A percentile compares a stretch with the other conserved stretches of the same genome.
Conservation (phyloP, 805 yeast species). For the Saccharomycopsis guyanensis region DNA sequence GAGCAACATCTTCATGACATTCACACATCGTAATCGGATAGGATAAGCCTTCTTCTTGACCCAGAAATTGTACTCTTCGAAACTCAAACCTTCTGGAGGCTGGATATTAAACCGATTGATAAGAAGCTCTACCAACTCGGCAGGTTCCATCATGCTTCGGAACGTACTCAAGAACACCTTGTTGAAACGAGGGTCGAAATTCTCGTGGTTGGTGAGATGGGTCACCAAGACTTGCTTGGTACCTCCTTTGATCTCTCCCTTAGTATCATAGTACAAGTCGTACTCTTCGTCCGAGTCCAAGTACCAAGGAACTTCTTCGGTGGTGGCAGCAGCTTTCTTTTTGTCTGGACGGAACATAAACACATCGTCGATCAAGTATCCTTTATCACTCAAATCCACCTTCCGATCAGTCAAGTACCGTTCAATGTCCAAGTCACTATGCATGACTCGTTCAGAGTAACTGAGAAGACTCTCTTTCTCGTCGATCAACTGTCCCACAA, state of each 20-base stretch:
- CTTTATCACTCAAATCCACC: slow-evolving; percentile 26
- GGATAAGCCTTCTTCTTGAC: slow-evolving; percentile 60
- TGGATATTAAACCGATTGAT: slow-evolving; percentile 58
- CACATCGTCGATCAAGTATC: slow-evolving; percentile 18
- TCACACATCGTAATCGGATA: slow-evolving; percentile 56
- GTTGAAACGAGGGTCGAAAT: slow-evolving; percentile 54
- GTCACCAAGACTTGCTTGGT: slow-evolving; percentile 70
- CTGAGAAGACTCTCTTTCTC: slow-evolving; percentile 64
- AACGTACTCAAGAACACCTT: slow-evolving; percentile 68
- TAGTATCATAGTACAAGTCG: slow-evolving; percentile 52
- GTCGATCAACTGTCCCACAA: slow-evolving; percentile 54
- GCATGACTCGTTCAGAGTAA: slow-evolving; percentile 73
- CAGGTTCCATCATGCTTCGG: slow-evolving; percentile 62
- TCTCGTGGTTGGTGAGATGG: slow-evolving; percentile 69
- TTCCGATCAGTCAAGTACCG: slow-evolving; percentile 42
- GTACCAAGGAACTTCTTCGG: slow-evolving; percentile 57
- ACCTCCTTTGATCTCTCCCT: slow-evolving; percentile 78
- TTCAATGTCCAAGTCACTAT: slow-evolving; percentile 56
- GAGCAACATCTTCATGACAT: slow-evolving; percentile 57
- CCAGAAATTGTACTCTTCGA: slow-evolving; percentile 78
- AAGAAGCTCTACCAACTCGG: slow-evolving; percentile 50
- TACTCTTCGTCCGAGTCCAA: slow-evolving; percentile 59
- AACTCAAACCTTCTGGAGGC: slow-evolving; percentile 84
- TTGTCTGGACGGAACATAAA: background rate
- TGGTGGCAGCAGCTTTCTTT: slow-evolving; percentile 13